Evolutionary conservation across 106 monocot genomes (phyloP).

Genomic region (Iris macrosiphon): DNA sequence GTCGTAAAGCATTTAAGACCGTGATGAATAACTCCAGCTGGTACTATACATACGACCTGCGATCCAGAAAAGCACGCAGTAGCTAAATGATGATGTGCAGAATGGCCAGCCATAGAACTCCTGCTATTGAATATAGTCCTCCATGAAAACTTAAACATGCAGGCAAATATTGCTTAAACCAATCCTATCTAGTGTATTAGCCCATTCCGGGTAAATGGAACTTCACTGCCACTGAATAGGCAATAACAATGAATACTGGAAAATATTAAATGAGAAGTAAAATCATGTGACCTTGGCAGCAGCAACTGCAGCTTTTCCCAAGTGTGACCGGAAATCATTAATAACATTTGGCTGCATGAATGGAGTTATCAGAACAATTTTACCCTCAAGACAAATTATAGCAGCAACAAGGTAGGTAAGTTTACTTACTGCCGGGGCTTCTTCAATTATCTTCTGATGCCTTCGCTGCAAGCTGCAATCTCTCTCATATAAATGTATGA

Average conservation of each 20-base stretch:
- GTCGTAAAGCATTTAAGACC: too few species aligned
- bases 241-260: background rate
- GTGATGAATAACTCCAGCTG: too few species aligned
- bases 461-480: conserved; percentile 98
- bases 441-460: conserved; percentile 99
- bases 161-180: too few species aligned
- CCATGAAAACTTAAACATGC: too few species aligned
- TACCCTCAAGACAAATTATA: conserved; percentile 9
- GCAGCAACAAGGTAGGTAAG: conserved; percentile 11
- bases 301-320: conserved; percentile 96
- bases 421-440: conserved; percentile 96
- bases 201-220: too few species aligned
- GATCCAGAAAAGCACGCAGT: too few species aligned
- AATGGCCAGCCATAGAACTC: too few species aligned
- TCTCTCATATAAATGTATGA: conserved; percentile 90
- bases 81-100: too few species aligned
- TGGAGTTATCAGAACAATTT: conserved; percentile 23
- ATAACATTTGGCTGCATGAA: conserved; percentile 82
- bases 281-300: conserved; percentile 80
- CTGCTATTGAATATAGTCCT: too few species aligned
- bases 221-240: too few species aligned
- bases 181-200: too few species aligned
- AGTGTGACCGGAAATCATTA: conserved; percentile 74
- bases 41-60: too few species aligned
- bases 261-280: background rate